phyloP scores from a whole-genome alignment of 108 stramenopile genomes.

The Pseudonitzschia multistriata region DNA sequence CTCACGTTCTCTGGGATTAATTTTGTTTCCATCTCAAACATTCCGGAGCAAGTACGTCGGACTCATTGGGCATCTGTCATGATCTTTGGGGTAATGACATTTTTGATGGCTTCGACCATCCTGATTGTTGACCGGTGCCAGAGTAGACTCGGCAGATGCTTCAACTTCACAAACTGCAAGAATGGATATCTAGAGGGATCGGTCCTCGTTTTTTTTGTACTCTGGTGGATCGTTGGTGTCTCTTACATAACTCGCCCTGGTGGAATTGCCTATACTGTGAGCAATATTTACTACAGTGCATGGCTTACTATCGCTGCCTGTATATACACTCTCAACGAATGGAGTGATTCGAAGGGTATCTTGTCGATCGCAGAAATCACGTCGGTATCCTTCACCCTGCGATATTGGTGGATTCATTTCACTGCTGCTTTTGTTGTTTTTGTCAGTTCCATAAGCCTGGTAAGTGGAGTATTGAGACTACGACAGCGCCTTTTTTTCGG shows the following conservation, averaged over 20 bases:
- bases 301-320: slow-evolving; percentile 44
- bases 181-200: slow-evolving; percentile 71
- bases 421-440: slow-evolving; percentile 40
- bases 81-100: slow-evolving; percentile 59
- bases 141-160: slow-evolving; percentile 18
- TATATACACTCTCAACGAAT: slow-evolving; percentile 57
- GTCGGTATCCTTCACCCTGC: slow-evolving; percentile 49
- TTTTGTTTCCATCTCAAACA: slow-evolving; percentile 31
- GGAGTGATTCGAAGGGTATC: slow-evolving; percentile 59
- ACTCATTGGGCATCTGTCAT: slow-evolving; percentile 19
- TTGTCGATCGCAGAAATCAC: slow-evolving; percentile 57
- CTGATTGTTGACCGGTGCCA: slow-evolving; percentile 52
- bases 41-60: neutral
- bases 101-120: slow-evolving; percentile 36
- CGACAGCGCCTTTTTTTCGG: too few species aligned
- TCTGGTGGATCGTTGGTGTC: slow-evolving; percentile 60
- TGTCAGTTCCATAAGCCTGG: slow-evolving; percentile 33
- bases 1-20: slow-evolving; percentile 45
- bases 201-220: slow-evolving; percentile 32
- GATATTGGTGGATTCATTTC: slow-evolving; percentile 59
- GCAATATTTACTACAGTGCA: slow-evolving; percentile 59
- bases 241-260: slow-evolving; percentile 34
- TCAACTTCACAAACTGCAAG: slow-evolving; percentile 46
- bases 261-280: slow-evolving; percentile 55
- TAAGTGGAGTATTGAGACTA: neutral